Base-by-base conservation (phyloP, 768 basidiomycete genomes). In the Megacollybia marginata region DNA sequence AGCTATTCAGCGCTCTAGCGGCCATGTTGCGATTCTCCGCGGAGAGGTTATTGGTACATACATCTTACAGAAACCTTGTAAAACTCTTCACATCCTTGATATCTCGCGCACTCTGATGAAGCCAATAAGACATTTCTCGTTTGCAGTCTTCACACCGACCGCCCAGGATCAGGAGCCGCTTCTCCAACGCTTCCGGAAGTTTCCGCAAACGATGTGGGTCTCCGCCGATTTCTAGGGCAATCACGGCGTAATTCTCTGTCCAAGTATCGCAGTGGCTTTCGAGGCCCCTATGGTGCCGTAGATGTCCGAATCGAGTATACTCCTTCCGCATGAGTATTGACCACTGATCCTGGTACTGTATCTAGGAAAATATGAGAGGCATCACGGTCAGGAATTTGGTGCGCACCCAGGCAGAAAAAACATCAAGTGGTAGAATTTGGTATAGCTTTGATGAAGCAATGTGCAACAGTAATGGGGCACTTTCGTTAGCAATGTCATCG, bases 391-490 rank as follows among this genome's bases (percentile, higher is more conserved):
- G 11, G 46, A n/a, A 33, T 16, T 40, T n/a, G 16, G 10, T 5
- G 44, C 46, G 23, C 20, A 51, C 53, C 53, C 53, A 54, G 7
- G 53, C 53, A 19, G 53, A 36, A 44, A 51, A 54, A 4, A 54
- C 42, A 28, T 48, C 32, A 8, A 33, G 19, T 34, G 53, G 53
- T 8, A 51, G 33, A 34, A 49, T 51, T 6, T 45, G 45, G 23
- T 51, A 42, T 50, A 54, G 48, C 31, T 28, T 50, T 20, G 50
- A 44, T 51, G 53, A 35, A 12, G 53, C 33, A 3, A 55, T 42
- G 12, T 52, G 32, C 19, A 55, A 40, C 11, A 51, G 51, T 5
- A 48, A 47, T 42, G 50, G 50, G 6, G 50, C 54, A 15, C 54
- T 48, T 42, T 52, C 51, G 38, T 55, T 52, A 16, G 51, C 49